Percentiles rank a stretch among this genome's conserved stretches.
These are phyloP conservation scores for Medicago lupulina DNA, from an alignment of 306 rosid species.

Conservation along the genomic window DNA sequence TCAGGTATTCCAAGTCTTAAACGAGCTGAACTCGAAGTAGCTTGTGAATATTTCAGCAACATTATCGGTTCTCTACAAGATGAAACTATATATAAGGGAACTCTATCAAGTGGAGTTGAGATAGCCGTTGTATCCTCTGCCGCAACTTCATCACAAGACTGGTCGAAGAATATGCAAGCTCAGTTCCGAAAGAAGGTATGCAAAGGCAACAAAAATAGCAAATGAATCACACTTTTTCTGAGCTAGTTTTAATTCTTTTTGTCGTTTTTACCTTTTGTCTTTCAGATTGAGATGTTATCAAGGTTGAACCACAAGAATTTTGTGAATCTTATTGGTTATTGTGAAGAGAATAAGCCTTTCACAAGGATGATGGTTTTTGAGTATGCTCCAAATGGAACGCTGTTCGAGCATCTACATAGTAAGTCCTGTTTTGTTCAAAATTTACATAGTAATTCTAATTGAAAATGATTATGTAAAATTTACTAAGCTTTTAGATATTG, in stretches of 20 bases:
- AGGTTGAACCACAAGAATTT: slow-evolving; percentile 92
- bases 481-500: too few relatives aligned
- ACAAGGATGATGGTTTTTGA: slow-evolving; percentile 97
- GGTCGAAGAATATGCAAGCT: slow-evolving; percentile 74
- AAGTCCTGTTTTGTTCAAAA: slow-evolving; percentile 45
- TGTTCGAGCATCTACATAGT: slow-evolving; percentile 92
- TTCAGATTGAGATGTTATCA: slow-evolving; percentile 75
- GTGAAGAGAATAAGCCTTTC: slow-evolving; percentile 86
- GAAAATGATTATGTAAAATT: too few relatives aligned
- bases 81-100: slow-evolving; percentile 86
- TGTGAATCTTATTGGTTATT: slow-evolving; percentile 81
- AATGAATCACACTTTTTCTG: neutral
- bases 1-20: slow-evolving; percentile 91
- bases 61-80: slow-evolving; percentile 65
- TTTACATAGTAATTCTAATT: neutral
- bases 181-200: slow-evolving; percentile 79
- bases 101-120: slow-evolving; percentile 95
- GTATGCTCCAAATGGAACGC: slow-evolving; percentile 95
- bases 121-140: slow-evolving; percentile 77
- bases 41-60: slow-evolving; percentile 98
- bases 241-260: slow-evolving; percentile 31
- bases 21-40: slow-evolving; percentile 72
- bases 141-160: slow-evolving; percentile 55
- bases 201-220: slow-evolving; percentile 18
- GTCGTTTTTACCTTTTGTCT: slow-evolving; percentile 12